A percentile compares a stretch with the other conserved stretches of the same genome.
Conservation (phyloP, 345 rosid genomes). For the Rhizophora mangle region DNA sequence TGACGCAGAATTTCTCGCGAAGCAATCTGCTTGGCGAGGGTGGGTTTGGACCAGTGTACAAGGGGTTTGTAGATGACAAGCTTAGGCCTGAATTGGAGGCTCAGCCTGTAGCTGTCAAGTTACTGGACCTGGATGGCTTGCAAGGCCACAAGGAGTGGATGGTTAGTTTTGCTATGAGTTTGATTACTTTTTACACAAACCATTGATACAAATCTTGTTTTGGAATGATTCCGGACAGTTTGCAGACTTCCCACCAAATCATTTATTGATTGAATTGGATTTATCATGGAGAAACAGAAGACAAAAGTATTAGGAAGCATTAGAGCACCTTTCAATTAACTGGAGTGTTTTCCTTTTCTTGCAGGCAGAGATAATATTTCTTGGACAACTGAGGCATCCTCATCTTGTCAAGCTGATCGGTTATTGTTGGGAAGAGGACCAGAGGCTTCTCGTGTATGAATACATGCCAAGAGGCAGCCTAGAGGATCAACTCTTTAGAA, state of each 20-base stretch:
- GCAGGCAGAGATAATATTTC: slow-evolving; percentile 78
- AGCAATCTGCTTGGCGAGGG: slow-evolving; percentile 70
- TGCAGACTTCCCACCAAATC: not conserved
- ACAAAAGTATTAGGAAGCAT: too few species aligned
- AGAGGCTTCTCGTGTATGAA: slow-evolving; percentile 68
- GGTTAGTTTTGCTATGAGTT: slow-evolving; percentile 32
- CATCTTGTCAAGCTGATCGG: slow-evolving; percentile 81
- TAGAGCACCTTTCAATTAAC: not conserved
- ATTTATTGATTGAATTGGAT: too few species aligned
- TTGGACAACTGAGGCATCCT: slow-evolving; percentile 67
- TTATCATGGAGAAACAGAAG: too few species aligned
- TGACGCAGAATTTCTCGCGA: slow-evolving; percentile 50
- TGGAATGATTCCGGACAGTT: not conserved
- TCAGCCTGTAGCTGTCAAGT: slow-evolving; percentile 78
- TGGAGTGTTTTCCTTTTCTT: slow-evolving; percentile 6
- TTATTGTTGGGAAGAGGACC: slow-evolving; percentile 70
- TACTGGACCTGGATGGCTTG: slow-evolving; percentile 56
- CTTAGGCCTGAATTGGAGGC: slow-evolving; percentile 51
- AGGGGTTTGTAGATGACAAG: slow-evolving; percentile 62
- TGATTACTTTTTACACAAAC: not conserved
- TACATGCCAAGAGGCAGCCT: slow-evolving; percentile 72
- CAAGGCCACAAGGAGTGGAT: slow-evolving; percentile 91
- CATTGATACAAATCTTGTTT: not conserved
- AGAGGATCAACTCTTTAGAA: slow-evolving; percentile 69
- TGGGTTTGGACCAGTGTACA: slow-evolving; percentile 75